These are phyloP conservation scores for Brasilioporus rufonigricans DNA, from an alignment of 768 basidiomycete genomes.

Conservation along the genomic window DNA sequence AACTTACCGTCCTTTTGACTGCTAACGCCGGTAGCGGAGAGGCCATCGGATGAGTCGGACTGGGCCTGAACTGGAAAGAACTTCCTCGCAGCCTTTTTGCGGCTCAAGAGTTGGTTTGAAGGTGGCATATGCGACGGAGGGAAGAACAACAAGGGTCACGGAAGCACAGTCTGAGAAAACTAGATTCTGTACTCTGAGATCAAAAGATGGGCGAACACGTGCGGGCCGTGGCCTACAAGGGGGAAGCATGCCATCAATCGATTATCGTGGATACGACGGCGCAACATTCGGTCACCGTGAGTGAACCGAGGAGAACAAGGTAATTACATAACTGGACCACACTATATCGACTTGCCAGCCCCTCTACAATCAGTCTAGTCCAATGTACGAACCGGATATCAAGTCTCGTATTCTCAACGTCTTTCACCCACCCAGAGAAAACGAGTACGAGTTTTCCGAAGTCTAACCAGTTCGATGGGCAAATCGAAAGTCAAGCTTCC, in stretches of 20 bases:
- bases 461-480: too few species aligned
- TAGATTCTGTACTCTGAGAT: neutral
- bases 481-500: too few species aligned
- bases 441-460: too few species aligned
- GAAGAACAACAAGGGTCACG: too few species aligned
- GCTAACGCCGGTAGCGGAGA: neutral
- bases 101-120: neutral
- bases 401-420: too few species aligned
- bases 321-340: neutral
- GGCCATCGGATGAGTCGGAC: constrained; percentile 11
- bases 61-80: neutral
- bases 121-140: constrained; percentile 8
- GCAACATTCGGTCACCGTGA: neutral
- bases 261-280: neutral
- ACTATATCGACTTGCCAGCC: too few species aligned
- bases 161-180: neutral
- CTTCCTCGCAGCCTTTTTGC: constrained; percentile 20
- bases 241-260: neutral
- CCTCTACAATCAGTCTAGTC: too few species aligned
- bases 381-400: too few species aligned
- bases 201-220: neutral
- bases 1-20: constrained; percentile 14
- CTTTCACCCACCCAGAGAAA: too few species aligned
- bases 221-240: too few species aligned
- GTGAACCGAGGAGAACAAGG: too few species aligned